Base-by-base conservation (phyloP, 768 basidiomycete species). In the Phlebiopsis flavidoalba region DNA sequence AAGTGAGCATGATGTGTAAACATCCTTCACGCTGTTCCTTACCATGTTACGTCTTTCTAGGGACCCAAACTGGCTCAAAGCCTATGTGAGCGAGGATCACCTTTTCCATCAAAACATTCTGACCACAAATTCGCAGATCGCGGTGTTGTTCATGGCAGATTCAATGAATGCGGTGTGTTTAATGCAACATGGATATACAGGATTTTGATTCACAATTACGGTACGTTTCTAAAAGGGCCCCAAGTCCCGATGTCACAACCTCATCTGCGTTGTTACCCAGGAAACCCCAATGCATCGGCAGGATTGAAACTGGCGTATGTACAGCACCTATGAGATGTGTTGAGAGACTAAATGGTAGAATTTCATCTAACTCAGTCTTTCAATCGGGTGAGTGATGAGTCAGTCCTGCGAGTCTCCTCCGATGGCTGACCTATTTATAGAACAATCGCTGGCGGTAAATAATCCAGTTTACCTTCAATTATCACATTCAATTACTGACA, bases 151-250 rank as follows among this genome's bases (percentile, higher is more conserved):
- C n/a, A 19, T 64, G 3, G 57, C 58, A 10, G 65, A 64, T 19
- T 60, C 63, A 8, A 21, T 64, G 24, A 66, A 64, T 31, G 62
- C 52, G 10, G 48, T 43, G 48, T 43, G 15, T 64, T 64, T 37
- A 58, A 62, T 40, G 54, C 62, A 14, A 35, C 40, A 10, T 61
- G 57, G 57, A 63, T 66, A 21, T 66, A 64, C 35, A 58, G 59
- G 17, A 47, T 59, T 3, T 11, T 65, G 4, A 36, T 65, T 0
- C 31, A 37, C 24, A 54, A 62, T 19, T 65, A 54, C 26, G 64
- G 64, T 65, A 59, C 14, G 59, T 8, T 43, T 10, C 3, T 17
- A 3, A 3, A 17, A 12, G n/a, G n/a, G n/a, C 26, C 26, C 26
- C 26, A 6, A 6, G 26, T 43, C 8, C 8, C 40, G 10, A 12